phyloP scores from a whole-genome alignment of 2,329 filamentous ascomycete species.

The Microcyclosporella mali region DNA sequence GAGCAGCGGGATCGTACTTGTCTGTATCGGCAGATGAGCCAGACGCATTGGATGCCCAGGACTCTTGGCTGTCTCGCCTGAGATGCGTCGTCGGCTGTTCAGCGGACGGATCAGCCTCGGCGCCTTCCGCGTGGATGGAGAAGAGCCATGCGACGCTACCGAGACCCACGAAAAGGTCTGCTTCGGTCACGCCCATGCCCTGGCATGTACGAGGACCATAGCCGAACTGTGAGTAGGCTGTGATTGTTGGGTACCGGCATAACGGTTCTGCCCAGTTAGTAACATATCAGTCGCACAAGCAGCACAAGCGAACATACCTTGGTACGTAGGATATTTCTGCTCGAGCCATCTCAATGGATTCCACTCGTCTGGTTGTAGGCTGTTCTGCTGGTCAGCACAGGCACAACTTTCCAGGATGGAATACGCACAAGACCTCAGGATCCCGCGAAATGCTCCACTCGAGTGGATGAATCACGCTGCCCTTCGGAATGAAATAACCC shows the following conservation, averaged over 20 bases:
- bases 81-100: not conserved
- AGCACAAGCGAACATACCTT: slow-evolving; percentile 11
- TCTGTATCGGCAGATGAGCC: not conserved
- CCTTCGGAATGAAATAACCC: slow-evolving; percentile 28
- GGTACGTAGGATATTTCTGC: slow-evolving; percentile 46
- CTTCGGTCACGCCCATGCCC: slow-evolving; percentile 27
- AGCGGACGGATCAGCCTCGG: not conserved
- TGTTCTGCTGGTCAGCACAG: too few relatives aligned
- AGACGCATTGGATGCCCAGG: not conserved
- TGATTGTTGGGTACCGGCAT: slow-evolving; percentile 47
- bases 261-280: slow-evolving; percentile 36
- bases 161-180: slow-evolving; percentile 32
- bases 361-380: slow-evolving; percentile 6
- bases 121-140: slow-evolving; percentile 30
- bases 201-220: slow-evolving; percentile 37
- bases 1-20: not conserved
- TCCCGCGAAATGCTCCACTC: slow-evolving; percentile 32
- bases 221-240: slow-evolving; percentile 51
- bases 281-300: too few relatives aligned
- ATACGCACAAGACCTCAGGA: not conserved
- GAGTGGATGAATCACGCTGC: slow-evolving; percentile 32
- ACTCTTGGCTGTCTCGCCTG: not conserved
- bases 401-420: too few relatives aligned
- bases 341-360: slow-evolving; percentile 49
- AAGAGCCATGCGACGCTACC: slow-evolving; percentile 44